Evolutionary conservation across 805 yeast species (phyloP), one percentile per base, ranked within the genome.

Genomic region (Blastobotrys peoriensis): DNA sequence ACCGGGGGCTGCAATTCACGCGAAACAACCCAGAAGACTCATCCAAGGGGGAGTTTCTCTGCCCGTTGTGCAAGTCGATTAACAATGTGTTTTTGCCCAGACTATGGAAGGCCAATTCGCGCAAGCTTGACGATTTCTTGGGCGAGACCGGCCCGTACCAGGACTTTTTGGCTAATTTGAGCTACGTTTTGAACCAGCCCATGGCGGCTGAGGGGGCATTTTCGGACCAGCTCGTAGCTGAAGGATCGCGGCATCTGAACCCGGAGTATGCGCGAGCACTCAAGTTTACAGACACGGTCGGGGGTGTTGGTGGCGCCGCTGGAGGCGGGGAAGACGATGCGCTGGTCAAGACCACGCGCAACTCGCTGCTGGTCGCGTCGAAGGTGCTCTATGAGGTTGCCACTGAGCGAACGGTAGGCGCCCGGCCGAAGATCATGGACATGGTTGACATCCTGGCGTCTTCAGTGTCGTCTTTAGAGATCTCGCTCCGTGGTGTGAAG

Each of bases 1-100:
- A 71, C 4, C 72, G 81, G 13, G 78, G 75, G 53, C 77, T 73
- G 15, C 95, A 87, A 57, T 77, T 88, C 27, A 85, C 95, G 0
- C 71, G 95, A 58, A 86, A 89, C 40, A 70, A 81, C 3, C 95
- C 96, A 0, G 95, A 83, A 51, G 79, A 84, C 50, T 64, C 71
- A 9, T 79, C 79, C 22, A 76, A 77, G 46, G 76, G 79, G 5
- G 95, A 89, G 56, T 83, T 86, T 52, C 65, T 86, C 20, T 91
- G 98, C 58, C 98, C 98, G 0, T 71, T 91, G 30, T 91, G 98
- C 68, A 87, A 87, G 48, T 83, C 95, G 0, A 69, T 91, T 37
- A 84, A 83, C 58, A 91, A 91, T 58, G 73, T 83, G 47, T 87
- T 91, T 59, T 66, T 91, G 36, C 98, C 98, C 0, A 68, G 84